Percentiles rank a stretch among this genome's conserved stretches.
phyloP scores from a whole-genome alignment of 257 asterid genomes.

The Fraxinus quadrangulata region DNA sequence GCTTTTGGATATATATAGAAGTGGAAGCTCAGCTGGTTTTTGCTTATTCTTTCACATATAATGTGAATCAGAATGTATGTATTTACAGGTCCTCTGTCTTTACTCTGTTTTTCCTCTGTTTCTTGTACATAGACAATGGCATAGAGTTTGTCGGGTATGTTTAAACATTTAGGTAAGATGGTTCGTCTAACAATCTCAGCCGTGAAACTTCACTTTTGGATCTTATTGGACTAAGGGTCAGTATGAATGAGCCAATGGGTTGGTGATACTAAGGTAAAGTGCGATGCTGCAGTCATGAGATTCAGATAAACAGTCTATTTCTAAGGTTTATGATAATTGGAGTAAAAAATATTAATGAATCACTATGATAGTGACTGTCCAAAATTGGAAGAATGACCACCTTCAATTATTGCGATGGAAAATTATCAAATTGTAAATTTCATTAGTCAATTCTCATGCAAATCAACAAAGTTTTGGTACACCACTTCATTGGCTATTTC shows the following conservation, averaged over 20 bases:
- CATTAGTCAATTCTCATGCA: constrained; percentile 43
- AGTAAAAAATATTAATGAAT: background rate
- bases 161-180: background rate
- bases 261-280: background rate
- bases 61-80: constrained; percentile 26
- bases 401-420: constrained; percentile 13
- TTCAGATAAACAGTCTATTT: constrained; percentile 40
- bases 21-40: constrained; percentile 91
- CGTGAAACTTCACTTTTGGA: background rate
- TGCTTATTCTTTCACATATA: constrained; percentile 52
- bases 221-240: background rate
- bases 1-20: constrained; percentile 75
- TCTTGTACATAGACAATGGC: background rate
- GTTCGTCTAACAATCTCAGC: background rate
- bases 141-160: background rate
- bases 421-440: constrained; percentile 30
- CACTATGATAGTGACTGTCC: constrained; percentile 31
- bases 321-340: background rate
- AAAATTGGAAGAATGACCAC: constrained; percentile 19
- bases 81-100: constrained; percentile 34
- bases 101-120: constrained; percentile 22
- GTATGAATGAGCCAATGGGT: constrained; percentile 29
- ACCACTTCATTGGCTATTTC: constrained; percentile 34
- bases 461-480: constrained; percentile 40
- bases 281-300: background rate